Evolutionary conservation across 495 filamentous ascomycete species (phyloP), one percentile per base, ranked within the genome.

Genomic region (Cudoniella acicularis): DNA sequence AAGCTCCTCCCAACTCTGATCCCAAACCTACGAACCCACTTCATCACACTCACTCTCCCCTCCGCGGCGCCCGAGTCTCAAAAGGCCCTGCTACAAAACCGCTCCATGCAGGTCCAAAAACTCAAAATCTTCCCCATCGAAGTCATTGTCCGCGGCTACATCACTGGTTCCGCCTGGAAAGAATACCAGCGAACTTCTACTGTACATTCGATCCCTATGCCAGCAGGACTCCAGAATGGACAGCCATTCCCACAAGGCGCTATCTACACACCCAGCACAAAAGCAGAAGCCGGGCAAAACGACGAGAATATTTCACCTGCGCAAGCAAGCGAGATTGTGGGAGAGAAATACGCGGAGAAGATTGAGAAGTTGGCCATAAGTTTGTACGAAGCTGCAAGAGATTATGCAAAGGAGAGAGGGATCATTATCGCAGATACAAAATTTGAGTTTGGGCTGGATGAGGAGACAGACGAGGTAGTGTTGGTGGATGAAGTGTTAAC

Each of bases 381-480:
- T 52, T 72, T 94, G 26, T 98, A 97, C 77, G 82, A 82, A 56
- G 75, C 81, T 52, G 92, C 88, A 2, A 79, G 83, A 42, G 83
- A 79, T 54, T 90, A 96, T 64, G 94, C 93, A 2, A 75, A 77
- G 11, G 80, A 84, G 61, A 81, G 84, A 9, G 92, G 94, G 3
- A 91, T 98, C 57, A 92, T 97, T 63, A 92, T 97, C 53, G 93
- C 91, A 13, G 88, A 92, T 71, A 92, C 88, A 25, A 92, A 92
- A 71, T 91, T 93, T 68, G 89, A 92, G 68, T 89, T 91, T 70
- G 24, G 79, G 10, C 74, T 95, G 18, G 91, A 96, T 64, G 77
- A 84, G 64, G 82, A 81, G 59, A 86, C 83, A 0, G 80, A 89
- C 57, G 85, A 90, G 64, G 79, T 98, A 4, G 86, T 96, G 17